phyloP scores from a whole-genome alignment of 257 asterid species.

The Catharanthus roseus region DNA sequence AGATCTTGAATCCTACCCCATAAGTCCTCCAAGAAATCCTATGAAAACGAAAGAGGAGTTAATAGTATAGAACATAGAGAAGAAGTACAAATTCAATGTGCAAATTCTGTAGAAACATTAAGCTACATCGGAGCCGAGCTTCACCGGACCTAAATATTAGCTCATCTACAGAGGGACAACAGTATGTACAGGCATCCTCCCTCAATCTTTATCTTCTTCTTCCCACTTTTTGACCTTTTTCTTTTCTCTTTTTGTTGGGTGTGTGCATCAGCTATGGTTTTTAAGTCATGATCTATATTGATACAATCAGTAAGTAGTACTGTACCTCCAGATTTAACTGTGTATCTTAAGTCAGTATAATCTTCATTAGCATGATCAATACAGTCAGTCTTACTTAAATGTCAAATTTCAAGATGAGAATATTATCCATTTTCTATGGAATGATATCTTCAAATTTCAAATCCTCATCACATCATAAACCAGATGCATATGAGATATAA shows the following conservation, averaged over 20 bases:
- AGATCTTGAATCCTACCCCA: conserved; percentile 90
- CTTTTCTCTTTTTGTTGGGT: not conserved
- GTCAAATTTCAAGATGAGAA: not conserved
- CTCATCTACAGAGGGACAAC: not conserved
- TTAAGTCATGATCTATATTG: not conserved
- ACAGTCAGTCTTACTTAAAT: not conserved
- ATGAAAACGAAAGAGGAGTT: conserved; percentile 13
- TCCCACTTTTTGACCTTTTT: too few relatives aligned
- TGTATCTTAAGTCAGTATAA: not conserved
- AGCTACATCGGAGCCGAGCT: not conserved
- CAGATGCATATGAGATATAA: not conserved
- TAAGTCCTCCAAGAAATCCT: conserved; percentile 94
- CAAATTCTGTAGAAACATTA: not conserved
- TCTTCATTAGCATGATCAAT: not conserved
- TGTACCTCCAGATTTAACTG: not conserved
- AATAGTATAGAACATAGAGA: conserved; percentile 1
- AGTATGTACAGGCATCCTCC: not conserved
- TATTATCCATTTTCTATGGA: not conserved
- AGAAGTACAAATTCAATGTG: not conserved
- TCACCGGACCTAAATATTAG: not conserved
- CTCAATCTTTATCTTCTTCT: not conserved
- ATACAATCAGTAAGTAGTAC: not conserved
- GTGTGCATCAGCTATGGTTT: not conserved
- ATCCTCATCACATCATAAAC: not conserved
- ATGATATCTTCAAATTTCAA: not conserved